These are phyloP conservation scores for Casuarina equisetifolia DNA, from an alignment of 306 rosid genomes.

Conservation along the genomic window DNA sequence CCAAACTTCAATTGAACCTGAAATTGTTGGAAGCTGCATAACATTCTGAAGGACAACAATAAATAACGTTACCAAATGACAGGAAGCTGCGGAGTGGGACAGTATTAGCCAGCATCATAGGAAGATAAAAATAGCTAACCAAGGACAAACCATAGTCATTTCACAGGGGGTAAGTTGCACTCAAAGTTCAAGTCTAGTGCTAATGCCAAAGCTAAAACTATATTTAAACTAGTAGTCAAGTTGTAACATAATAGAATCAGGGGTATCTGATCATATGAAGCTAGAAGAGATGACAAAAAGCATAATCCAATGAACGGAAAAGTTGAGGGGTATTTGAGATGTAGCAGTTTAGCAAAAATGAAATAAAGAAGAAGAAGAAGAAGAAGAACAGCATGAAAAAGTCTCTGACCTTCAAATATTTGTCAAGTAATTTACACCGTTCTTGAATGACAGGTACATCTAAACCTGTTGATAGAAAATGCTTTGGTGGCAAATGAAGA, in stretches of 20 bases:
- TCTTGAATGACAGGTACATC: slow-evolving; percentile 84
- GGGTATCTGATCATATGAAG: not conserved
- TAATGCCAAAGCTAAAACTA: slow-evolving; percentile 14
- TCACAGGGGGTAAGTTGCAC: slow-evolving; percentile 25
- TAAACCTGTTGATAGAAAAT: slow-evolving; percentile 90
- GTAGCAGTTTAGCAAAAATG: not conserved
- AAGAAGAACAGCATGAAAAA: not conserved
- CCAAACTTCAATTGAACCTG: slow-evolving; percentile 99
- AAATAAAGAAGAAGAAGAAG: not conserved
- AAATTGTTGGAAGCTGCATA: slow-evolving; percentile 88
- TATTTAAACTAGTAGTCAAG: slow-evolving; percentile 15
- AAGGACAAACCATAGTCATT: slow-evolving; percentile 23
- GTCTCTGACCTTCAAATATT: slow-evolving; percentile 75
- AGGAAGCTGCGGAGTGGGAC: slow-evolving; percentile 11
- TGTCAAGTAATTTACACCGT: slow-evolving; percentile 80
- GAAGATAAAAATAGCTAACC: slow-evolving; percentile 16
- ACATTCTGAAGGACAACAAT: slow-evolving; percentile 61
- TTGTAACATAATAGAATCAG: not conserved
- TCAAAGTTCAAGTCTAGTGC: slow-evolving; percentile 20
- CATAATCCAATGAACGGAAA: not conserved
- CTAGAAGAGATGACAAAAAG: not conserved
- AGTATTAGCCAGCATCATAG: slow-evolving; percentile 23
- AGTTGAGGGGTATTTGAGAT: too few species aligned
- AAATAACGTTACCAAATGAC: slow-evolving; percentile 26
- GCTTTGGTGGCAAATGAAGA: slow-evolving; percentile 97